Evolutionary conservation across 495 filamentous ascomycete species (phyloP), one percentile per base, ranked within the genome.

Genomic region (Talaromyces thailandensis): DNA sequence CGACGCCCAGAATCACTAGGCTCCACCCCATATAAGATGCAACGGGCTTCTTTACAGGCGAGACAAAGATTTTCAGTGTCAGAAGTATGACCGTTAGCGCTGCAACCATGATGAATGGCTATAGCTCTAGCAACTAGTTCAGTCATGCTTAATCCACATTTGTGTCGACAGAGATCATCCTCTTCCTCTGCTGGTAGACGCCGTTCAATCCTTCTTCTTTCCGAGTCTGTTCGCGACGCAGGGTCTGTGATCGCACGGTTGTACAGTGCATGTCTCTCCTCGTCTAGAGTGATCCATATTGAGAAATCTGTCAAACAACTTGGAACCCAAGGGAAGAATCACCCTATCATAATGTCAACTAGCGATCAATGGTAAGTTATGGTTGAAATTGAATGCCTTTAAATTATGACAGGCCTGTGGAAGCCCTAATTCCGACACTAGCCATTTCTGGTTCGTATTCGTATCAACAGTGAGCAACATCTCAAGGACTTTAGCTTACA

Each of bases 111-210:
- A n/a, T 45, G 60, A 40, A 21, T 59, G 43, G 63, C 51, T 50
- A 65, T 56, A 48, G 60, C 60, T 65, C 63, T 65, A 31, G 43
- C 32, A 48, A 65, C 29, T 9, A 63, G 64, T 55, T 65, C 61
- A 56, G 29, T 21, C 28, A 63, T 43, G 31, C 45, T 37, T 12
- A 63, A 31, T 8, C 61, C 61, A 58, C 56, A 63, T 37, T 56
- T 56, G 28, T 63, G 40, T 50, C 43, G 61, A 60, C 61, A 65
- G 18, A 56, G 64, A 6, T 28, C 29, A 56, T 63, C 40, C 61
- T 65, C 61, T 48, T 65, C 61, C 5, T 53, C 43, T 43, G 29
- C 2, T 26, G 61, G 56, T 16, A 35, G 61, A 8, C 64, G 64
- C 52, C 58, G 48, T 11, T 56, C 50, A 24, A 66, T 63, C 61